These are phyloP conservation scores for Colletotrichum tanaceti DNA, from an alignment of 2,329 filamentous ascomycete species.

Conservation along the genomic window DNA sequence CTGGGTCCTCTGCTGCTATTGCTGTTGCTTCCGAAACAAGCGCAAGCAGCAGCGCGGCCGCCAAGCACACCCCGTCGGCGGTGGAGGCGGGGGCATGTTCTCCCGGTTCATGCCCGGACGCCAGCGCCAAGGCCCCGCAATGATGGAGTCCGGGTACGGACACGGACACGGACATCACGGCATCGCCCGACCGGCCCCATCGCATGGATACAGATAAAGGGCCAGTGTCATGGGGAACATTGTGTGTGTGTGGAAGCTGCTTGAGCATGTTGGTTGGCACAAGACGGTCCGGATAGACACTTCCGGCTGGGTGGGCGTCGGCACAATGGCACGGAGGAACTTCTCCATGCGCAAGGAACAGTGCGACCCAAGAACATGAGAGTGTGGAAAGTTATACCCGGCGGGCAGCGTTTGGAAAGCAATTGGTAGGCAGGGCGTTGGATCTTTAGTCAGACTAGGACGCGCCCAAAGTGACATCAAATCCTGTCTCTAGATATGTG, in stretches of 20 bases:
- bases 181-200: conserved; percentile 17
- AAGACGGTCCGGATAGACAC: neutral
- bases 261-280: too few relatives aligned
- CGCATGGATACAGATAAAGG: conserved; percentile 25
- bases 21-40: conserved; percentile 40
- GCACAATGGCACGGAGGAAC: too few relatives aligned
- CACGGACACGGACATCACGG: conserved; percentile 22
- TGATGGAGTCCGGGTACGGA: conserved; percentile 36
- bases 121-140: conserved; percentile 21
- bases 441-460: conserved; percentile 6
- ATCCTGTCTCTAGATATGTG: conserved; percentile 8
- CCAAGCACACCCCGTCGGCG: conserved; percentile 4
- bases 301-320: neutral
- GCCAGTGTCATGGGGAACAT: rapidly evolving
- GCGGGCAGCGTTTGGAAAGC: neutral
- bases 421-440: neutral
- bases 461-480: conserved; percentile 15
- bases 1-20: conserved; percentile 35
- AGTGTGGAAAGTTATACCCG: neutral
- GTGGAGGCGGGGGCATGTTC: conserved; percentile 25
- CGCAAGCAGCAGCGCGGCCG: conserved; percentile 28
- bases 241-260: neutral
- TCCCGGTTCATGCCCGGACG: conserved; percentile 21
- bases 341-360: neutral
- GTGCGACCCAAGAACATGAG: neutral